Percentiles rank a stretch among this genome's conserved stretches.
phyloP scores from a whole-genome alignment of 306 rosid species.

The Trifolium fragiferum region DNA sequence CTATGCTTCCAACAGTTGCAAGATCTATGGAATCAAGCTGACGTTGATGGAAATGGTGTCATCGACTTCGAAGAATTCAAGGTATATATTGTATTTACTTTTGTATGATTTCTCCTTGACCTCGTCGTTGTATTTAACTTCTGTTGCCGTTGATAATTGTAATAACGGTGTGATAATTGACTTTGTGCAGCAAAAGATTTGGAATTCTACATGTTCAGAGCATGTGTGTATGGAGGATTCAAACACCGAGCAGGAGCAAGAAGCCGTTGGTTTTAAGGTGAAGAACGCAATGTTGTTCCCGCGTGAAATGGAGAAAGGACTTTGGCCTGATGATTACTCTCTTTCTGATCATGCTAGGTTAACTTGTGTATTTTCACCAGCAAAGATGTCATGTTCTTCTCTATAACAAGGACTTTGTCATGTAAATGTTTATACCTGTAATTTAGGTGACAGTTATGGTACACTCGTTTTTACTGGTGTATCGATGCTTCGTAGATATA shows the following conservation, averaged over 20 bases:
- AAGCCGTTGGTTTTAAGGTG: conserved; percentile 72
- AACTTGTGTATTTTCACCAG: conserved; percentile 62
- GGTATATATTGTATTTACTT: conserved; percentile 53
- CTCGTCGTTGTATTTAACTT: background rate
- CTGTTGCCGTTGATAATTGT: background rate
- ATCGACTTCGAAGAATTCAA: conserved; percentile 77
- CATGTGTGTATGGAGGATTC: conserved; percentile 42
- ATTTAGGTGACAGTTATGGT: background rate
- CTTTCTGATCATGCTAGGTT: conserved; percentile 90
- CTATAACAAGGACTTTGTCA: background rate
- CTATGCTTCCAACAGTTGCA: conserved; percentile 75
- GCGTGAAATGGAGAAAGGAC: conserved; percentile 77
- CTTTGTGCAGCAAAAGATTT: conserved; percentile 63
- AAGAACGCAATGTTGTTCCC: conserved; percentile 74
- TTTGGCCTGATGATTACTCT: conserved; percentile 81
- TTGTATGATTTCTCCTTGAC: background rate
- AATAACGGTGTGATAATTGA: conserved; percentile 33
- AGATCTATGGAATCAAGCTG: conserved; percentile 88
- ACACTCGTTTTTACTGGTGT: background rate
- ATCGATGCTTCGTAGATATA: background rate
- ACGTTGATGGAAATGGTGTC: conserved; percentile 72
- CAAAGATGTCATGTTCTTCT: conserved; percentile 53
- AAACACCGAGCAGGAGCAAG: conserved; percentile 40
- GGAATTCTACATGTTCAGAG: conserved; percentile 64
- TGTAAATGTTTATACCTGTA: conserved; percentile 17